Base-by-base conservation (phyloP, 2,329 filamentous ascomycete genomes). In the Tetracladium maxilliforme region DNA sequence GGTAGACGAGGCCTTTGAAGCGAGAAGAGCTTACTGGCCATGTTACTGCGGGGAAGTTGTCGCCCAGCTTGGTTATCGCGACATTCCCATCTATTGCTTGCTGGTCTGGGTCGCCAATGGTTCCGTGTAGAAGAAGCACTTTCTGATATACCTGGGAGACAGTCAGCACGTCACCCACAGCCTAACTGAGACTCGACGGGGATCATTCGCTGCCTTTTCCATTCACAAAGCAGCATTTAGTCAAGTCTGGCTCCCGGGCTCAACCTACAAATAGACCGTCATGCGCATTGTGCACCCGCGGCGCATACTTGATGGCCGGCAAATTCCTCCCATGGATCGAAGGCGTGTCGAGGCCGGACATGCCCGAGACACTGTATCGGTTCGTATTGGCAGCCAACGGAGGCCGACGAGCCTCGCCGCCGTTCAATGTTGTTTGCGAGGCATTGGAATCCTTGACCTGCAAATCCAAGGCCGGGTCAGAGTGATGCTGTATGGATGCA, bases 21-120 rank as follows among this genome's bases (percentile, higher is more conserved):
- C 86, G 74, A 4, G 81, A 92, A 34, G 83, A 76, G 44, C 64
- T 76, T 8, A 94, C 87, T 2, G 86, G 87, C 86, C 87, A 95
- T 37, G 62, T 65, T 9, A 73, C 79, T 1, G 80, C 58, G 6
- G 87, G 86, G 45, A 94, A 93, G 32, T 58, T 71, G 47, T 92
- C 83, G 48, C 93, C 80, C 37, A 84, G 68, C 41, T 90, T 79
- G 41, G 66, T 76, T 32, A 94, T 67, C 4, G 74, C 83, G 25
- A 95, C 43, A 16, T 57, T 77, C 36, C 90, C 90, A 43, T 93
- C 83, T 31, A 92, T 51, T 26, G 70, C 58, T 43, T 70, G 68
- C 26, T 71, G 62, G 17, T 61, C 54, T 5, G 71, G 58, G 35
- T 92, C 81, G 30, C 79, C 83, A 36, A 92, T 76, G 24, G 79